These are phyloP conservation scores for Pseudonitzschia pungens DNA, from an alignment of 108 stramenopile species.

Conservation along the genomic window DNA sequence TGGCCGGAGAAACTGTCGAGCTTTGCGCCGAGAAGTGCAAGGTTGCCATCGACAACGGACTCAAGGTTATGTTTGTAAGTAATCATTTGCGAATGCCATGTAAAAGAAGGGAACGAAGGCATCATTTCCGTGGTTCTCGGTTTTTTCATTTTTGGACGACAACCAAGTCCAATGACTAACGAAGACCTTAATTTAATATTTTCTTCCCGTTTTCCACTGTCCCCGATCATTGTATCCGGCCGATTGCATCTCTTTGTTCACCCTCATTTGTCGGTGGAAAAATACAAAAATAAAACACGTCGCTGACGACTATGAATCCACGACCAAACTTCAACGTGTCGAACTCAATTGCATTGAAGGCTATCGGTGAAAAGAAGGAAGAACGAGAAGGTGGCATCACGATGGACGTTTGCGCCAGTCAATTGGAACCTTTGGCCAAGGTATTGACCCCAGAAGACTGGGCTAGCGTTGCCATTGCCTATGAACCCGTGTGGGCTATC, in stretches of 20 bases:
- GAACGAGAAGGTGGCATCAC: conserved; percentile 93
- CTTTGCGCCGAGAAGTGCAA: conserved; percentile 95
- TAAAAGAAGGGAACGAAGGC: no score
- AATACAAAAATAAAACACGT: no score
- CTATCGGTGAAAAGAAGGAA: conserved; percentile 98
- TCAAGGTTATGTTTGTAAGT: conserved; percentile 91
- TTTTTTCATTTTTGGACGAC: no score
- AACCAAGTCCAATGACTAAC: no score
- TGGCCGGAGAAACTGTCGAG: conserved; percentile 89
- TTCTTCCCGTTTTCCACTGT: not conserved
- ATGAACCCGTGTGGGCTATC: conserved; percentile 93
- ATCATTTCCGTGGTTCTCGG: no score
- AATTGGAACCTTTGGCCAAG: conserved; percentile 83
- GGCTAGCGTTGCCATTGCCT: conserved; percentile 89
- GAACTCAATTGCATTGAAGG: not conserved
- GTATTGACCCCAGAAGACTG: conserved; percentile 72
- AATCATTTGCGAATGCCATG: not conserved
- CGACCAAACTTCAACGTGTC: not conserved
- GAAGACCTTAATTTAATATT: not conserved
- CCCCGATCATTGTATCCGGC: conserved; percentile 8
- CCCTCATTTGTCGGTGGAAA: no score
- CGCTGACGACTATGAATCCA: no score
- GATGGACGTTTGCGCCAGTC: conserved; percentile 87
- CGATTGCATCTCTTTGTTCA: not conserved
- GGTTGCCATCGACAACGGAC: conserved; percentile 92